Evolutionary conservation across 2,329 filamentous ascomycete species (phyloP).

Genomic region (Niveomyces coronatus): DNA sequence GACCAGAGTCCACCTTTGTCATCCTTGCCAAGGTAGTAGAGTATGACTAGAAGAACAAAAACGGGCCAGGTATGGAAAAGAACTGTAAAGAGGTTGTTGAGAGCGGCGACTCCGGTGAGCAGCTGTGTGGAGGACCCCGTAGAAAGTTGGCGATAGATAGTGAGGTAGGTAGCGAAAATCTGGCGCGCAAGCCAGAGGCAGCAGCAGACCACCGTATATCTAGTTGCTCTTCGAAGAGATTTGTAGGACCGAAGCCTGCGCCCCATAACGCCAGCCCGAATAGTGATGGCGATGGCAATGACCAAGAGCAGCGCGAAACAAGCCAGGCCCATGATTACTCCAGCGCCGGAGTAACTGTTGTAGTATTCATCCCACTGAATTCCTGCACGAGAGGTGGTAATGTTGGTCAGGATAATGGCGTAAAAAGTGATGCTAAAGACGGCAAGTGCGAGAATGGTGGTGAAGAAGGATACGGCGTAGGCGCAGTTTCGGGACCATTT

Average conservation of each 20-base stretch:
- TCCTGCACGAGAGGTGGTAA: background rate
- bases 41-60: conserved; percentile 16
- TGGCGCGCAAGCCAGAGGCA: conserved; percentile 18
- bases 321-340: background rate
- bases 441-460: conserved; percentile 6
- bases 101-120: background rate
- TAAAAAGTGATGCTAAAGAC: conserved; percentile 7
- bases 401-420: background rate
- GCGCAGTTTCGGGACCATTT: conserved; percentile 3
- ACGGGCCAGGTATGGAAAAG: conserved; percentile 14
- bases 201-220: conserved; percentile 15
- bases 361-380: background rate
- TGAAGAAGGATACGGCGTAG: conserved; percentile 1
- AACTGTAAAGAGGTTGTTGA: conserved; percentile 11
- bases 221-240: conserved; percentile 8
- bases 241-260: conserved; percentile 5
- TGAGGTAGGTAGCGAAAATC: conserved; percentile 15
- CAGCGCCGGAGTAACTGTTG: background rate
- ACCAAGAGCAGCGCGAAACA: background rate
- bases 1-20: conserved; percentile 20
- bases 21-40: conserved; percentile 18
- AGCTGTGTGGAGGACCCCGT: background rate
- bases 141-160: conserved; percentile 12
- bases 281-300: conserved; percentile 2
- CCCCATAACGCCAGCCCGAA: conserved; percentile 6